A percentile compares a stretch with the other conserved stretches of the same genome.
phyloP scores from a whole-genome alignment of 1,284 basidiomycete genomes.

The Pulchroboletus neoregius region DNA sequence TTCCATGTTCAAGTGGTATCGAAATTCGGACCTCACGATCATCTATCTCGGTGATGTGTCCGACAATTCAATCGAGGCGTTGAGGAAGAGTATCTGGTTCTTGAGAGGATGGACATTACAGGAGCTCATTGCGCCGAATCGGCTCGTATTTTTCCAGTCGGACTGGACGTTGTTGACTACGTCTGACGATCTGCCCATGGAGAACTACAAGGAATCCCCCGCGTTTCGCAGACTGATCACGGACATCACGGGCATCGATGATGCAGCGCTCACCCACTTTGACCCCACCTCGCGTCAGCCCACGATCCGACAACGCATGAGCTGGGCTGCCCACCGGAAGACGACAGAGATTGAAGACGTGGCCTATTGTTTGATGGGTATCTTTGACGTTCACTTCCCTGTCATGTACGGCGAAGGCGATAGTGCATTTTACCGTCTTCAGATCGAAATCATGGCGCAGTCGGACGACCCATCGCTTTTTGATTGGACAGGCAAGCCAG shows the following conservation, averaged over 20 bases:
- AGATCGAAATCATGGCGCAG: constrained; percentile 23
- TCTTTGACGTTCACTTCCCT: constrained; percentile 23
- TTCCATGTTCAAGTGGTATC: constrained; percentile 28
- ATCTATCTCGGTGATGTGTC: constrained; percentile 21
- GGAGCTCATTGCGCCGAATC: constrained; percentile 22
- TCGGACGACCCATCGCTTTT: constrained; percentile 22
- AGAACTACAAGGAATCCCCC: constrained; percentile 20
- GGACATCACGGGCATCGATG: constrained; percentile 20
- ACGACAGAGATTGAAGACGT: constrained; percentile 24
- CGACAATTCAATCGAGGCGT: constrained; percentile 13
- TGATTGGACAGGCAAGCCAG: constrained; percentile 21
- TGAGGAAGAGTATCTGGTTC: constrained; percentile 21
- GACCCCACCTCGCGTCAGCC: constrained; percentile 16
- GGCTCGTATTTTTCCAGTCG: constrained; percentile 19
- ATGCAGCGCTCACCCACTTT: constrained; percentile 19
- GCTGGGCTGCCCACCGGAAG: constrained; percentile 24
- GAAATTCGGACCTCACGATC: constrained; percentile 21
- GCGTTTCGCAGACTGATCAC: constrained; percentile 16
- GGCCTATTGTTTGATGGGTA: constrained; percentile 24
- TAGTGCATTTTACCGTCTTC: constrained; percentile 20
- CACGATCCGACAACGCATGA: constrained; percentile 24
- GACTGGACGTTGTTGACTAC: constrained; percentile 21
- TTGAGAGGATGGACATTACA: constrained; percentile 25
- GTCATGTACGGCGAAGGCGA: constrained; percentile 25
- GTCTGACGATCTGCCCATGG: constrained; percentile 16